phyloP scores from a whole-genome alignment of 176 grass and related monocot species.

The Pontederia crassipes region DNA sequence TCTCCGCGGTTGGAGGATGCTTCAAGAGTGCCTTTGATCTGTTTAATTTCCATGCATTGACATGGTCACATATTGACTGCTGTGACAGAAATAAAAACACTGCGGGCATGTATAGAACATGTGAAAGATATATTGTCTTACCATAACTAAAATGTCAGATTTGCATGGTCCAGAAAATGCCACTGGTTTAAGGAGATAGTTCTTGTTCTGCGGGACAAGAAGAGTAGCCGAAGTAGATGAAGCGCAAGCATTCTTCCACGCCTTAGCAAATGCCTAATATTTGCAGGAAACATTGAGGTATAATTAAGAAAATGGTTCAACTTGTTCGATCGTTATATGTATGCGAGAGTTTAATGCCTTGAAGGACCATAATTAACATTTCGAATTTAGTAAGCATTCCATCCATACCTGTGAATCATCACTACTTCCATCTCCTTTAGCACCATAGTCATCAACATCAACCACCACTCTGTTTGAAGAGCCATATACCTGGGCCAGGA shows the following conservation, averaged over 20 bases:
- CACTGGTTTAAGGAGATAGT: constrained; percentile 50
- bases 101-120: no score
- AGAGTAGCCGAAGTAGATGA: constrained; percentile 8
- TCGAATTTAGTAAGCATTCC: no score
- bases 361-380: not conserved
- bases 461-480: not conserved
- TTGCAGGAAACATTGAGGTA: not conserved
- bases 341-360: not conserved
- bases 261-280: constrained; percentile 46
- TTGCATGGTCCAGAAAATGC: constrained; percentile 55
- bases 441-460: constrained; percentile 44
- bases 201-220: constrained; percentile 23
- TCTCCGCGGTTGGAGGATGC: constrained; percentile 26
- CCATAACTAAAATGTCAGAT: constrained; percentile 24
- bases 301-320: not conserved
- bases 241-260: constrained; percentile 50
- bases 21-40: constrained; percentile 54
- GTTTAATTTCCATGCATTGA: not conserved
- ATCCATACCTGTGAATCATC: constrained; percentile 36
- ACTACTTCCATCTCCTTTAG: constrained; percentile 9
- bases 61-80: no score
- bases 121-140: constrained; percentile 8
- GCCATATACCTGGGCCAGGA: no score
- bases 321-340: no score
- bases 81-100: no score